Evolutionary conservation across 768 basidiomycete species (phyloP).

Genomic region (Termitomyces eurrhizus): DNA sequence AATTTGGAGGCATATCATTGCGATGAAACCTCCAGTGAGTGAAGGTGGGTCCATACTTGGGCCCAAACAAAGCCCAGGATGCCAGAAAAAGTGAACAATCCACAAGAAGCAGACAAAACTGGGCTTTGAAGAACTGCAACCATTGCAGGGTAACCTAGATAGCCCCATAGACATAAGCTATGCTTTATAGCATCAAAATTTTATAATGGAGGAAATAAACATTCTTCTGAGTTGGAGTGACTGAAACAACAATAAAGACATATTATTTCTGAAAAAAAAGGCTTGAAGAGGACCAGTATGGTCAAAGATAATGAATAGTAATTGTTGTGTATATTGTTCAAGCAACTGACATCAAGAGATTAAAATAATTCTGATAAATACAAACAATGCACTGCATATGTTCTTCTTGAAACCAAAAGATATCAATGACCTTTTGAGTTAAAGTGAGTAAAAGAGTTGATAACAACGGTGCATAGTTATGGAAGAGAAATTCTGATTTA

Average conservation of each 20-base stretch:
- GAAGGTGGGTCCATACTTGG: conserved; percentile 22
- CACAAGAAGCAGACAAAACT: conserved; percentile 8
- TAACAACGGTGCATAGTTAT: not conserved
- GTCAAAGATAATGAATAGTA: conserved; percentile 2
- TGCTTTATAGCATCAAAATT: conserved; percentile 14
- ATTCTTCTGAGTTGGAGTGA: conserved; percentile 3
- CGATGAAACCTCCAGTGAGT: conserved; percentile 22
- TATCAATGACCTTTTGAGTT: not conserved
- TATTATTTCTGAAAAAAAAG: not conserved
- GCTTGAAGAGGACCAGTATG: not conserved
- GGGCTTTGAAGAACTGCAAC: conserved; percentile 7
- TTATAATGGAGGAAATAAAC: not conserved
- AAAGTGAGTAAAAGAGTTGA: not conserved
- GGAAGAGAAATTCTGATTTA: not conserved
- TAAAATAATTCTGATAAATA: not conserved
- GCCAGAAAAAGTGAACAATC: conserved; percentile 3
- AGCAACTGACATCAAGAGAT: not conserved
- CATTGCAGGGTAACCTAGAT: conserved; percentile 11
- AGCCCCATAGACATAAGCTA: not conserved
- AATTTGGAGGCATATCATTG: conserved; percentile 26
- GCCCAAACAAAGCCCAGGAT: conserved; percentile 19
- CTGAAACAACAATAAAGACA: not conserved
- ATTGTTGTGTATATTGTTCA: not conserved
- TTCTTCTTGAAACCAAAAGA: not conserved
- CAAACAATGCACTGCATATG: not conserved